Conservation (phyloP, 2,329 filamentous ascomycete species). For the Sclerotinia nivalis region DNA sequence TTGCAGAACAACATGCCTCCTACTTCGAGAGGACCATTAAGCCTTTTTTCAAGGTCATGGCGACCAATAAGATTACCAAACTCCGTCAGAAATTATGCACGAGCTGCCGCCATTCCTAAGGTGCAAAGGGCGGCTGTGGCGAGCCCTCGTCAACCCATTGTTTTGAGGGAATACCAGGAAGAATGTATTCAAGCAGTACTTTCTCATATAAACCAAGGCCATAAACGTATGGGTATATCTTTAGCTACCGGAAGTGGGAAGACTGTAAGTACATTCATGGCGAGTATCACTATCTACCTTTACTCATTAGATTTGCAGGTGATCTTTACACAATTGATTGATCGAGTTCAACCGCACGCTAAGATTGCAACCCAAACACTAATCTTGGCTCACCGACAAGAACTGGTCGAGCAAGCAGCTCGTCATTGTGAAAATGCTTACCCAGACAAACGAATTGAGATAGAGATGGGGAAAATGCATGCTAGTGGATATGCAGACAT, state of each 20-base stretch:
- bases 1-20: slow-evolving; percentile 35
- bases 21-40: slow-evolving; percentile 35
- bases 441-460: slow-evolving; percentile 76
- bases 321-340: slow-evolving; percentile 94
- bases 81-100: slow-evolving; percentile 26
- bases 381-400: slow-evolving; percentile 87
- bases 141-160: slow-evolving; percentile 44
- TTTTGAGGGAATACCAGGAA: slow-evolving; percentile 81
- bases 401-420: slow-evolving; percentile 92
- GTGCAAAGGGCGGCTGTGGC: slow-evolving; percentile 9
- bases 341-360: slow-evolving; percentile 62
- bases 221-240: slow-evolving; percentile 80
- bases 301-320: slow-evolving; percentile 54
- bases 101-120: slow-evolving; percentile 19
- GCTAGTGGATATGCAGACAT: slow-evolving; percentile 85
- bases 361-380: slow-evolving; percentile 71
- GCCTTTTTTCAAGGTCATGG: slow-evolving; percentile 9
- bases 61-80: background rate
- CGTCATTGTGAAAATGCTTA: slow-evolving; percentile 80
- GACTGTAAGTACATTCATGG: slow-evolving; percentile 57
- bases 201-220: slow-evolving; percentile 64
- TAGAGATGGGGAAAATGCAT: slow-evolving; percentile 83
- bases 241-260: slow-evolving; percentile 88
- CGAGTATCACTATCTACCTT: background rate
- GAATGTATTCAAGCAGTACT: slow-evolving; percentile 87